Evolutionary conservation across 352 stramenopile species (phyloP), one percentile per base, ranked within the genome.

Genomic region (Phytopythium kandeliae): DNA sequence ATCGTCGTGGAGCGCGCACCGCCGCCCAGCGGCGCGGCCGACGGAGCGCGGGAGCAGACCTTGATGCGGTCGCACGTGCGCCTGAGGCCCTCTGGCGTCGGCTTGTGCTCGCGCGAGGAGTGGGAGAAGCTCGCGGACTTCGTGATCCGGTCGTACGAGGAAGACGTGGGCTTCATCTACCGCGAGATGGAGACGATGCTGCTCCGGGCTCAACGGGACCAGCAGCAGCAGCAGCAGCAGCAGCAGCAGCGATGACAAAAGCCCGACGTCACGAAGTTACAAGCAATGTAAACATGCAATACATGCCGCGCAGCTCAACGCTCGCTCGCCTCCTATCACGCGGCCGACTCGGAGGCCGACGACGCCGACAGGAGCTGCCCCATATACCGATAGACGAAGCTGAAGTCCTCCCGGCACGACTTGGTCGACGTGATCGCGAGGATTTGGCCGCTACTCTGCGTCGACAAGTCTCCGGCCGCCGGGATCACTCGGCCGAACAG

Each of bases 131-230:
- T 53, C 7, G 22, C 47, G 0, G 52, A 65, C 34, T 21, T 67
- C 11, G 64, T 72, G 31, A 55, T 72, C 17, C 63, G 62, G 38
- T 67, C 64, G 10, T 69, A 72, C 15, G 50, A 72, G 40, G 56
- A 72, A 57, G 64, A 72, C 35, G 64, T 72, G 8, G 59, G 57
- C 13, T 63, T 69, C 19, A 69, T 72, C 38, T 67, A 71, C 42
- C 63, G 63, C 15, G 63, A 71, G 35, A 71, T 71, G 59, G 63
- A 71, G 37, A 49, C 63, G 10, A 48, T 65, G 50, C 46, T 71
- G n/a, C 37, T 71, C 19, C 63, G 63, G 5, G 42, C 58, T 15
- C 58, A 54, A 41, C 44, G 43, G 38, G 31, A 58, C 24, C 25
- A 44, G 25, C 19, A 38, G 5, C 19, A 48, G 28, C 0, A 6